Base-by-base conservation (phyloP, 2,329 filamentous ascomycete genomes). In the Pleurostoma richardsiae region DNA sequence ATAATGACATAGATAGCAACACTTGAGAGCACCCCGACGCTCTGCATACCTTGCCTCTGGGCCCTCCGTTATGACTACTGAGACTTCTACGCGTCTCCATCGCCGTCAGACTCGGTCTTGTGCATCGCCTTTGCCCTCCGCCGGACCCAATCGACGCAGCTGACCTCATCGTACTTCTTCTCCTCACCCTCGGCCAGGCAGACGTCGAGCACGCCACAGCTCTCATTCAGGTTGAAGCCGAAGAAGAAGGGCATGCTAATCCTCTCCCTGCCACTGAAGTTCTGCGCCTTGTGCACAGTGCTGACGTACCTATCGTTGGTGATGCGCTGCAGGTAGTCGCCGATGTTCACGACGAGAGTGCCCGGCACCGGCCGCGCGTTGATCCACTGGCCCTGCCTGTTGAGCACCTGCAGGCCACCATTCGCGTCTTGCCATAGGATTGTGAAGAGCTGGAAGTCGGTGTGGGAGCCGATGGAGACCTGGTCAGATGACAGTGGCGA, bases 371-470 rank as follows among this genome's bases (percentile, higher is more conserved):
- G 69, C 4, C 54, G 51, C 0, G 71, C 70, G 6, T 63, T 59
- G 30, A 74, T 58, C 72, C 72, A 77, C 39, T 68, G 51, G 10
- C 64, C 52, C 50, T 65, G 47, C 0, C 56, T 56, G 36, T 69
- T 65, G 38, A 72, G 56, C 1, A 76, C 70, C 51, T 76, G 62
- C 8, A 77, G 59, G 0, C 70, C 73, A 4, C 68, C 66, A 19
- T 61, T 52, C 3, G 56, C 51, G 46, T 74, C 70, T 48, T 76
- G 72, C 52, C 70, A 65, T 3, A 77, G 60, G 4, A 76, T 62
- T 1, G 72, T 77, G 46, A 80, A 73, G 30, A 76, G 63, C 41
- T 76, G 73, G 42, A 77, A 72, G 54, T 78, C 77, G 1, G 75
- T 80, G 53, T 77, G 77, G 11, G 70, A 74, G 7, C 75, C 74